Conservation (phyloP, 164 flowering plant genomes). For the Aristolochia fimbriata region DNA sequence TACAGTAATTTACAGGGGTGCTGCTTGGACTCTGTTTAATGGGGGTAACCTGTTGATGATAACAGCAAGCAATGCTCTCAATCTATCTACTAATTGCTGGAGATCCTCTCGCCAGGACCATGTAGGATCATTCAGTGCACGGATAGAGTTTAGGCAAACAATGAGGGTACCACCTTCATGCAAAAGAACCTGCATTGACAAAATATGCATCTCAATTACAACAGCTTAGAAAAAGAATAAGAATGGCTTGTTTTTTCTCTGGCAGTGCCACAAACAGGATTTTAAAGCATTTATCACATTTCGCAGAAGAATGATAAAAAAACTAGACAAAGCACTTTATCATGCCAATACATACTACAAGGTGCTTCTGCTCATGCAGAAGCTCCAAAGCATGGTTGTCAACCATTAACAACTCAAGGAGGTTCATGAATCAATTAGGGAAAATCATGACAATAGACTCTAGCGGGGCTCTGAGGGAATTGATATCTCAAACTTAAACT, state of each 20-base stretch:
- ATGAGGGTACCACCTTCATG: conserved; percentile 97
- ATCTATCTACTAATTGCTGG: conserved; percentile 17
- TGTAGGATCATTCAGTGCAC: conserved; percentile 66
- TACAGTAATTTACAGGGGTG: conserved; percentile 19
- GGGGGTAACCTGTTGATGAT: conserved; percentile 12
- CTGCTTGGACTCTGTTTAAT: conserved; percentile 32
- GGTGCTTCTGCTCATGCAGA: no score
- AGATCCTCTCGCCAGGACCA: conserved; percentile 79
- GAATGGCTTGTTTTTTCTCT: not conserved
- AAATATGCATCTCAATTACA: not conserved
- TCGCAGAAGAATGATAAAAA: no score
- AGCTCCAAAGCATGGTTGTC: no score
- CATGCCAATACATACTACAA: no score
- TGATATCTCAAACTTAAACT: no score
- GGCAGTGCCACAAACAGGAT: not conserved
- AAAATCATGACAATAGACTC: no score
- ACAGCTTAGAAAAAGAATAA: not conserved
- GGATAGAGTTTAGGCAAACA: conserved; percentile 82
- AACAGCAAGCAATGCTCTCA: conserved; percentile 19
- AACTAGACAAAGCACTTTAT: no score
- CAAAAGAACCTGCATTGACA: conserved; percentile 68
- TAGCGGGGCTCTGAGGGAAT: no score
- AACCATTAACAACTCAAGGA: no score
- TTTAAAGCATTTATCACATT: no score
- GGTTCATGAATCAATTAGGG: no score